Evolutionary conservation across 1,139 yeast genomes (phyloP).

Genomic region (Suhomyces coccinellae): DNA sequence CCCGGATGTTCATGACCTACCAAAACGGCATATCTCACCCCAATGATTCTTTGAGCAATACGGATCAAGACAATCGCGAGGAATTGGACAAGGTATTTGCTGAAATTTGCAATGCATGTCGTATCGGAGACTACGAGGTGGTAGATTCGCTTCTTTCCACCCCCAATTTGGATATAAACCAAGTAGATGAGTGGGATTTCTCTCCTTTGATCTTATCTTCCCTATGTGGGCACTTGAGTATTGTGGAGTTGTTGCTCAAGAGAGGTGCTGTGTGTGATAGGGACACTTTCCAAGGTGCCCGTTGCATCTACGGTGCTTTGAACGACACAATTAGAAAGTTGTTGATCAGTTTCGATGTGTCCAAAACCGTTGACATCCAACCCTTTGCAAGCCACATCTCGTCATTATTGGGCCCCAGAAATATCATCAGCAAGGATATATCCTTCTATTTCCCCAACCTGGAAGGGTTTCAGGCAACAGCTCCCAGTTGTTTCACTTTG

Average conservation of each 20-base stretch:
- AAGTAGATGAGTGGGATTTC: slow-evolving; percentile 70
- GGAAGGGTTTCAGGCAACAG: slow-evolving; percentile 16
- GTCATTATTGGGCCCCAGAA: slow-evolving; percentile 40
- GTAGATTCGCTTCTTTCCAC: slow-evolving; percentile 57
- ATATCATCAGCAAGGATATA: slow-evolving; percentile 38
- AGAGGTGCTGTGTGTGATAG: slow-evolving; percentile 78
- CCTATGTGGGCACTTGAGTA: slow-evolving; percentile 67
- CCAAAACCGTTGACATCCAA: slow-evolving; percentile 70
- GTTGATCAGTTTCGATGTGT: slow-evolving; percentile 60
- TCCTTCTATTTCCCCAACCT: slow-evolving; percentile 28
- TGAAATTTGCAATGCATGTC: slow-evolving; percentile 64
- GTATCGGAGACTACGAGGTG: slow-evolving; percentile 64
- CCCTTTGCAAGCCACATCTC: slow-evolving; percentile 76
- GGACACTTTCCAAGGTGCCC: slow-evolving; percentile 77
- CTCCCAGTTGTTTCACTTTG: slow-evolving; percentile 23
- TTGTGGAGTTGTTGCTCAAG: slow-evolving; percentile 56
- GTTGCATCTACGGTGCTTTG: slow-evolving; percentile 77
- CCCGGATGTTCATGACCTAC: too few species aligned
- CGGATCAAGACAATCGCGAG: neutral
- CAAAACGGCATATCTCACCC: too few species aligned
- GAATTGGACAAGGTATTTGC: slow-evolving; percentile 26
- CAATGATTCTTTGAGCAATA: slow-evolving; percentile 2
- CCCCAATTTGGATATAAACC: slow-evolving; percentile 58
- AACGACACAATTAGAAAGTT: slow-evolving; percentile 63
- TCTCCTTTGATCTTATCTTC: slow-evolving; percentile 74